Evolutionary conservation across 2,329 filamentous ascomycete genomes (phyloP), one percentile per base, ranked within the genome.

Genomic region (Mollisiaceae sp.): DNA sequence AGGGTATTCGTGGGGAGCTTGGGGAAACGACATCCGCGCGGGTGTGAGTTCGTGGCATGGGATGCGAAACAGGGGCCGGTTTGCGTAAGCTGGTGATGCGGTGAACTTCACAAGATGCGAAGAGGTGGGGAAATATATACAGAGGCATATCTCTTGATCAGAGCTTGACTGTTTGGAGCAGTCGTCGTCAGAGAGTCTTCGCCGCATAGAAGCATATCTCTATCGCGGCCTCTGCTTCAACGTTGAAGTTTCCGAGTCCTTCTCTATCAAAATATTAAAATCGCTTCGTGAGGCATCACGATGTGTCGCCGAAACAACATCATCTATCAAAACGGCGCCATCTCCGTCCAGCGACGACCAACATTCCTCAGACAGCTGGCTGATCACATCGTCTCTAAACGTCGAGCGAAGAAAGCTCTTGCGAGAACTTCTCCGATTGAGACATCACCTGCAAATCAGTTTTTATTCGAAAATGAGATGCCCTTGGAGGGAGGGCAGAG

Each of bases 291-390:
- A n/a, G n/a, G 22, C 3, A 22, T 50, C 45, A 22, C n/a, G 18
- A 50, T 50, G 45, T 50, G 45, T 20, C 9, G n/a, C n/a, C 45
- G 45, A 12, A 41, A 41, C 38, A 41, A 41, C 24, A n/a, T n/a
- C n/a, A 8, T 11, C n/a, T 50, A 22, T 14, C 45, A 24, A 4
- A 50, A 50, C 45, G 45, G 45, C n/a, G 20, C 14, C 45, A 11
- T 22, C n/a, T 24, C 22, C 45, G 20, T 50, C 45, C 45, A 22
- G 8, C 45, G 45, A 22, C 43, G 43, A n/a, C 45, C 45, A 22
- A 22, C n/a, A 22, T n/a, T 50, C n/a, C 45, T 50, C n/a, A 50
- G n/a, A 50, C n/a, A 50, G 24, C n/a, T 50, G 6, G 45, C n/a
- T 1, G n/a, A 50, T 1, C 45, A 22, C 12, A 12, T 50, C n/a